A percentile compares a stretch with the other conserved stretches of the same genome.
These are phyloP conservation scores for Botrytis aclada DNA, from an alignment of 2,329 filamentous ascomycete species.

Conservation along the genomic window DNA sequence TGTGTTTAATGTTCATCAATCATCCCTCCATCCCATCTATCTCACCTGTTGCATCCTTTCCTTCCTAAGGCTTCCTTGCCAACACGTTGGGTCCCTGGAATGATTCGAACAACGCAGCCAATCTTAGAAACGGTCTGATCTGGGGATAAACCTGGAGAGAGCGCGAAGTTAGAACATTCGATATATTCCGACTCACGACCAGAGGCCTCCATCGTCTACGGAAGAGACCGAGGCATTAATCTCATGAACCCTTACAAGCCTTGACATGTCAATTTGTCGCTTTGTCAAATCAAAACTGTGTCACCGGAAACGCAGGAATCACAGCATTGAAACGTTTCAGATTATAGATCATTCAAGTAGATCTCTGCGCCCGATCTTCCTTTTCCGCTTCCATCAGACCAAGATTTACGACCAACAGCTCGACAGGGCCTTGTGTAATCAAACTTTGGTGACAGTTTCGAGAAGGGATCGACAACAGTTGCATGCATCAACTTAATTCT, in stretches of 20 bases:
- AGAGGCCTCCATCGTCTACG: too few species aligned
- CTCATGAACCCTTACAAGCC: not conserved
- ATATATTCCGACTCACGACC: not conserved
- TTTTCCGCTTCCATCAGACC: not conserved
- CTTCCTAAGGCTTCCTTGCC: not conserved
- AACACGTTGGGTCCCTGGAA: not conserved
- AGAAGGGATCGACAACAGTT: not conserved
- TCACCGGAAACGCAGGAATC: not conserved
- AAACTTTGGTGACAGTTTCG: not conserved
- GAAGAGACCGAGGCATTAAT: not conserved
- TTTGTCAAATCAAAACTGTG: not conserved
- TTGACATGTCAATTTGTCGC: not conserved
- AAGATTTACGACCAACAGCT: not conserved
- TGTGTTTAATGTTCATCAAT: not conserved
- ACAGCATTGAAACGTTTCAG: slow-evolving; percentile 8
- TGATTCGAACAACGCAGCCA: not conserved
- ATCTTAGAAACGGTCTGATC: not conserved
- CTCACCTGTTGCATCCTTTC: not conserved
- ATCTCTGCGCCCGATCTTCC: slow-evolving; percentile 8
- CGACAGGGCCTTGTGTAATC: not conserved
- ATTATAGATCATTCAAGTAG: slow-evolving; percentile 3
- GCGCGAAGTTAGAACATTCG: not conserved
- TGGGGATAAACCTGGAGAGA: slow-evolving; percentile 9
- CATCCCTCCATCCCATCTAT: slow-evolving; percentile 1
- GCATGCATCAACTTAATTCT: not conserved